Base-by-base conservation (phyloP, 352 stramenopile species). In the Phytophthora europaea region DNA sequence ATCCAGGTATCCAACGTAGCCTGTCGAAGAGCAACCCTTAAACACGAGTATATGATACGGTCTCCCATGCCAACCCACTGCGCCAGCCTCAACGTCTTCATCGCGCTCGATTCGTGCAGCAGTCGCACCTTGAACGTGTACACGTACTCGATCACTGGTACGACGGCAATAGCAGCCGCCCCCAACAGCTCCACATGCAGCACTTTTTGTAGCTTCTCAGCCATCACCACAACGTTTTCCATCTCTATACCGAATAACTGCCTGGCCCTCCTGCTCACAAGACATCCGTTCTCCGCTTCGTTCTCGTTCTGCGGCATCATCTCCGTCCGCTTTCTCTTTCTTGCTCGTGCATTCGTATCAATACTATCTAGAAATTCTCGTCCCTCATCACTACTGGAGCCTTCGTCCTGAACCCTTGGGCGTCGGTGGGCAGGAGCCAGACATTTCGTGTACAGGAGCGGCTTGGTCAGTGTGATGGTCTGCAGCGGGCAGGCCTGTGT, bases 121-220 rank as follows among this genome's bases (percentile, higher is more conserved):
- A 84, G 60, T 13, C 72, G 70, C 9, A 80, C 68, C 23, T 80
- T 79, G 36, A 80, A 71, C 3, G 78, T 82, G 67, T 90, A 86
- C 12, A 88, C 45, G 48, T 84, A 93, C 59, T 91, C 85, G 15
- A 93, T 65, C 12, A 87, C 38, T 1, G 72, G 75, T 2, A 85
- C 79, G 4, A 85, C 51, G 0, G 76, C 81, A 50, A 79, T 76
- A 15, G 79, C 56, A 10, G 53, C 65, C 12, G 73, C 66, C 5
- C 67, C 65, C 6, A 78, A 13, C 18, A 90, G 62, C 62, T 91
- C 79, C 8, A 91, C 67, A 33, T 83, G 76, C n/a, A 81, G 20
- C 2, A 78, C 61, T 6, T 75, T 56, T 4, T 22, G 34, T 2
- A 23, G 7, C 43, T 53, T 58, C 6, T 50, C 55, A 2, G 38